Base-by-base conservation (phyloP, 2,329 filamentous ascomycete species). In the Pyrenophora graminea region DNA sequence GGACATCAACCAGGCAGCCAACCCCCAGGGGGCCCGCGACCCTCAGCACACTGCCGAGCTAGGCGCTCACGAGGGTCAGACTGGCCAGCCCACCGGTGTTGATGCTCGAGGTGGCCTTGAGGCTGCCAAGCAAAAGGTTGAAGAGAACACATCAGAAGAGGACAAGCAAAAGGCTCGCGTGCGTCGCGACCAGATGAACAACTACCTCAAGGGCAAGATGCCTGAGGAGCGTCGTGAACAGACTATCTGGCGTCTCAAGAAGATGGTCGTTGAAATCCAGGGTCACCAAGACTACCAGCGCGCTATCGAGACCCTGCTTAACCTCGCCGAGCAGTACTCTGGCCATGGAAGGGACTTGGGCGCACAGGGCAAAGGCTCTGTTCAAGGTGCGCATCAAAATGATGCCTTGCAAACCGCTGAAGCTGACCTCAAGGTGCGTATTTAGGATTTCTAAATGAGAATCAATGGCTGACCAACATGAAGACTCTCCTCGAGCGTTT, bases 261-360 rank as follows among this genome's bases (percentile, higher is more conserved):
- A 97, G 85, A 96, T 97, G 89, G 79, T 99, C 33, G 86, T 97
- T 39, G 94, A 99, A 76, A 91, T 96, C 65, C 94, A 99, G 77
- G 90, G 93, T 49, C 94, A 97, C 69, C 85, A 90, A 51, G 93
- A 99, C 67, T 99, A 97, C 75, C 86, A 92, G 63, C 83, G 89
- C 73, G 94, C 94, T n/a, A 87, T 99, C 58, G 85, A 91, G 65
- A 95, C 93, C 3, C 80, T 99, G 5, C 82, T 99, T 25, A 80
- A 84, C 36, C 80, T 99, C 41, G 91, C 91, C 6, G 91, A 96
- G 76, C 84, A 87, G 62, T 99, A 99, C 67, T 85, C 85, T 53
- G 82, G 85, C 40, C 91, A 97, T 66, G 84, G 86, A 47, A 87
- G 82, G 70, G 78, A 79, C 25, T 46, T 91, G 21, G 82, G 85